Evolutionary conservation across 1,139 yeast genomes (phyloP), one percentile per base, ranked within the genome.

Genomic region (Fermentozyma sake): DNA sequence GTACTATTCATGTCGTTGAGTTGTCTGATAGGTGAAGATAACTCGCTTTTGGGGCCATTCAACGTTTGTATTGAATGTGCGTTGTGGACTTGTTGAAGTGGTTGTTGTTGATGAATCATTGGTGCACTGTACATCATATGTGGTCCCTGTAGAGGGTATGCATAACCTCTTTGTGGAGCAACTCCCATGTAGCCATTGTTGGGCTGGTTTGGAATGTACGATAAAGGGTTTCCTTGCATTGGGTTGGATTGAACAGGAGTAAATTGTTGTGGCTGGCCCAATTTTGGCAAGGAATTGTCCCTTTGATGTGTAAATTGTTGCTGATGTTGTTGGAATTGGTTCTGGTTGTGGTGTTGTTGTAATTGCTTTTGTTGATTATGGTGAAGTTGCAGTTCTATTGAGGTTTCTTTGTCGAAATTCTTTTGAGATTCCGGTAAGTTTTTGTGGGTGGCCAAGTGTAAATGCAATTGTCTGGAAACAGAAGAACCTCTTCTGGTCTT

Each of bases 401-500:
- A 35, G 12, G 35, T 43, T 17, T 52, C 57, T 29, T 52, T 51
- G 16, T 42, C 36, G 37, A 48, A 47, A 32, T 54, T 50, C 29
- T 50, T 53, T 31, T 52, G 60, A 10, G 71, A 52, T 34, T 71
- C 77, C 0, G 93, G 93, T 28, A 82, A 61, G 14, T 72, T 68
- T 38, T 75, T 77, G 50, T 80, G 85, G 27, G 79, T 77, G 5
- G 85, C 79, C 46, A 82, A 65, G 53, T 82, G 89, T 40, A 81
- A 57, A 48, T 82, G 91, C 36, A 82, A 58, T 48, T 81, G 91
- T 48, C 91, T 70, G 16, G 86, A 76, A 10, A 82, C 91, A 13
- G 84, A 75, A 6, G 85, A 77, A 5, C 93, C 93, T 42, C 94
- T 63, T 55, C 93, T 80, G 12, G 79, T 71, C 46, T 81, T 82